A percentile compares a stretch with the other conserved stretches of the same genome.
phyloP scores from a whole-genome alignment of 495 filamentous ascomycete genomes.

The Articulospora tetracladia region DNA sequence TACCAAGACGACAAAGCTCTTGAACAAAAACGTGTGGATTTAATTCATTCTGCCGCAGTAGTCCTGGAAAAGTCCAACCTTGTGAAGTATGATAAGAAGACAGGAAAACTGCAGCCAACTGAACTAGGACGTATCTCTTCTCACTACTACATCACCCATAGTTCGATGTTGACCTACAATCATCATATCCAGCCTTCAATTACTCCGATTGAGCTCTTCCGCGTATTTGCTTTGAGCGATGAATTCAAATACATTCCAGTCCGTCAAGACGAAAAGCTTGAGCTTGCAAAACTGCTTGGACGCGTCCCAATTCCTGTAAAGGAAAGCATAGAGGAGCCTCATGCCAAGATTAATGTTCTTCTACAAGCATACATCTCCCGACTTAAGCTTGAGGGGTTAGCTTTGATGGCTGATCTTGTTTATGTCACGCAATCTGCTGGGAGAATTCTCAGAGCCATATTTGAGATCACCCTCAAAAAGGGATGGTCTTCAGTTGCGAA shows the following conservation, averaged over 20 bases:
- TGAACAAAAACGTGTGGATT: constrained; percentile 94
- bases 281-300: constrained; percentile 85
- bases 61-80: constrained; percentile 85
- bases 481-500: constrained; percentile 94
- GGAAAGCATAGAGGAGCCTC: constrained; percentile 93
- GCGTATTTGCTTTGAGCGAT: constrained; percentile 94
- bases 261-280: constrained; percentile 94
- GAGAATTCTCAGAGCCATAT: constrained; percentile 91
- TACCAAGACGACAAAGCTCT: constrained; percentile 89
- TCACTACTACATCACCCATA: constrained; percentile 97
- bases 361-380: constrained; percentile 96
- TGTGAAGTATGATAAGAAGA: constrained; percentile 93
- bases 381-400: constrained; percentile 88
- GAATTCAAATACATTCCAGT: constrained; percentile 99
- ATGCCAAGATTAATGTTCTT: constrained; percentile 98
- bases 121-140: constrained; percentile 94
- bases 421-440: constrained; percentile 98
- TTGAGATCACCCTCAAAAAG: constrained; percentile 94
- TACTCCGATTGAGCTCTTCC: constrained; percentile 89
- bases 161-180: constrained; percentile 95
- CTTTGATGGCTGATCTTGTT: constrained; percentile 97
- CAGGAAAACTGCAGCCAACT: constrained; percentile 82
- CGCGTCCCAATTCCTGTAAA: constrained; percentile 95
- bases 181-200: constrained; percentile 91
- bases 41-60: constrained; percentile 89